phyloP scores from a whole-genome alignment of 768 basidiomycete genomes.

The Crucibulum laeve region DNA sequence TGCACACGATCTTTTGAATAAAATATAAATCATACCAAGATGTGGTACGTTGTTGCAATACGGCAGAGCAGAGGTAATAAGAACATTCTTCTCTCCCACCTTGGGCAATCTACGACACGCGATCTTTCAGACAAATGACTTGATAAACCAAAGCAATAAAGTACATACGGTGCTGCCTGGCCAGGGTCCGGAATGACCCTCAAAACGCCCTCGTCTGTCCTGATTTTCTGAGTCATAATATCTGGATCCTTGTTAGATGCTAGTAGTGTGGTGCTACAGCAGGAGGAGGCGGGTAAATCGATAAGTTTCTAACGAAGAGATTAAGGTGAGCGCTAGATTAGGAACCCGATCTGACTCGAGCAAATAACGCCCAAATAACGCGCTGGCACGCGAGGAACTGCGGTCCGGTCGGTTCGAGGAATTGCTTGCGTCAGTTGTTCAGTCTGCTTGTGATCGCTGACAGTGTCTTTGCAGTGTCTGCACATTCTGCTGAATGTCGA shows the following conservation, averaged over 20 bases:
- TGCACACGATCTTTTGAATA: neutral
- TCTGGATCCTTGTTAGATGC: no score
- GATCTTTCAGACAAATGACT: slow-evolving; percentile 8
- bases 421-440: no score
- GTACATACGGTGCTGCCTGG: slow-evolving; percentile 41
- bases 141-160: slow-evolving; percentile 8
- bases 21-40: slow-evolving; percentile 67
- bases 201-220: slow-evolving; percentile 44
- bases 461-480: no score
- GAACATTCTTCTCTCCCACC: slow-evolving; percentile 80
- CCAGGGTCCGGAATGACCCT: slow-evolving; percentile 52
- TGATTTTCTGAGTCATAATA: slow-evolving; percentile 58
- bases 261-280: slow-evolving; percentile 3
- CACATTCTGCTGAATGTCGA: no score
- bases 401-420: no score
- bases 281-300: slow-evolving; percentile 8
- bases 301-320: slow-evolving; percentile 4
- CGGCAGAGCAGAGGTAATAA: slow-evolving; percentile 94
- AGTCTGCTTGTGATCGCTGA: no score
- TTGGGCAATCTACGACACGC: slow-evolving; percentile 52
- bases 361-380: slow-evolving; percentile 18
- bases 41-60: slow-evolving; percentile 98
- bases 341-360: slow-evolving; percentile 9
- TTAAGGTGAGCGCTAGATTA: neutral
- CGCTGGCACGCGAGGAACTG: slow-evolving; percentile 3